Base-by-base conservation (phyloP, 805 yeast genomes). In the Metschnikowia kunwiensis region DNA sequence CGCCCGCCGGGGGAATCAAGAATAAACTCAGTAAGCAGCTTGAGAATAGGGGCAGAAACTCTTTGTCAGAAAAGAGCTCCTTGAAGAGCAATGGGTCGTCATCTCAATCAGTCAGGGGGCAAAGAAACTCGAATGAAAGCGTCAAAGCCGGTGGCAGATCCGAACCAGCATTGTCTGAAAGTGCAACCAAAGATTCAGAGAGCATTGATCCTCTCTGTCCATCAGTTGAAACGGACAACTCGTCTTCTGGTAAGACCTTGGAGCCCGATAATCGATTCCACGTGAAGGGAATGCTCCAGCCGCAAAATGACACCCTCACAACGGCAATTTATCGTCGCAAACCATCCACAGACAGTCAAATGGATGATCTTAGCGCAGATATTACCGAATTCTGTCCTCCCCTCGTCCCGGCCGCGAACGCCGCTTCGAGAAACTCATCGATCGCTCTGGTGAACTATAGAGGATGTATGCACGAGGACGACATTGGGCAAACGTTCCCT, bases 401-500 rank as follows among this genome's bases (percentile, higher is more conserved):
- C n/a, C n/a, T 22, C 16, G 10, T 11, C 4, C 31, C 26, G 4
- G 6, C n/a, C 11, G 24, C 24, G n/a, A n/a, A n/a, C 18, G 18
- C 32, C 14, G 14, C 15, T 11, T 46, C 50, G 5, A 25, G 52
- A 7, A 35, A 27, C n/a, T 48, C 52, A 5, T 48, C 52, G 2
- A 17, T 44, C 4, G 34, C 51, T 8, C 51, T 46, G 49, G 20
- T 37, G 2, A 42, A 38, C 29, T 29, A 33, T 13, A 35, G 35
- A 5, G 30, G 18, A 7, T 14, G 19, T 27, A 16, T 20, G 13
- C 29, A 29, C 19, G 39, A 38, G 6, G 39, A 33, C 10, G 47
- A 42, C 3, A 13, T 42, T 11, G 50, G 42, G 14, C 47, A 39
- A 14, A 48, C 51, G 7, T 43, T 48, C 7, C 52, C 52, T 9